phyloP scores from a whole-genome alignment of 495 filamentous ascomycete genomes.

The Penicillium lagena region DNA sequence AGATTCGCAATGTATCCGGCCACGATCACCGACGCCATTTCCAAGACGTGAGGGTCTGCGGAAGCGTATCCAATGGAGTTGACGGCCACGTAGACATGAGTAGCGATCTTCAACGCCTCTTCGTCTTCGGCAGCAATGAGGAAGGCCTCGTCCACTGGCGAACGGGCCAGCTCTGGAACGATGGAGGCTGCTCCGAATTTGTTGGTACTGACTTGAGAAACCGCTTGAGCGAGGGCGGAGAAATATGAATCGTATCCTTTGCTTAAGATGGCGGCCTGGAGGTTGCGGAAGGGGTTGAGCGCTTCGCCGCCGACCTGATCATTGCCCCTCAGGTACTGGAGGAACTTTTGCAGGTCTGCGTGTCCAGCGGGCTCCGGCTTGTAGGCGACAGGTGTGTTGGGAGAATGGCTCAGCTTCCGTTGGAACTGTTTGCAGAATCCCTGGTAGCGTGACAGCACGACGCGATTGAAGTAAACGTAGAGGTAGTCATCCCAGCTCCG shows the following conservation, averaged over 20 bases:
- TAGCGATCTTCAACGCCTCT: slow-evolving; percentile 35
- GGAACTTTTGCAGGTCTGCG: slow-evolving; percentile 31
- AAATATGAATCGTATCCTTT: slow-evolving; percentile 36
- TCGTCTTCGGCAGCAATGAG: slow-evolving; percentile 33
- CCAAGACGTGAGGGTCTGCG: slow-evolving; percentile 23
- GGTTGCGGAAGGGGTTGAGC: slow-evolving; percentile 38
- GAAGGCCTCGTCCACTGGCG: slow-evolving; percentile 26
- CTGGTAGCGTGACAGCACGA: slow-evolving; percentile 53
- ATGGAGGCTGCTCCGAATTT: slow-evolving; percentile 14
- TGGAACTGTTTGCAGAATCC: slow-evolving; percentile 40
- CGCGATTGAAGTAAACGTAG: slow-evolving; percentile 82
- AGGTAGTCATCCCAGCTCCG: slow-evolving; percentile 81
- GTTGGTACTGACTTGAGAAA: slow-evolving; percentile 25
- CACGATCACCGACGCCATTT: slow-evolving; percentile 44
- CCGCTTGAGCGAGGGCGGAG: slow-evolving; percentile 27
- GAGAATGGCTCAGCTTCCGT: slow-evolving; percentile 33
- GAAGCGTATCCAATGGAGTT: slow-evolving; percentile 29
- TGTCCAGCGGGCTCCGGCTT: slow-evolving; percentile 34
- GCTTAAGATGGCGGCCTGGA: slow-evolving; percentile 41
- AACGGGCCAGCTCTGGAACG: slow-evolving; percentile 24
- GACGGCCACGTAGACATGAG: slow-evolving; percentile 46
- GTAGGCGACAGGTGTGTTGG: slow-evolving; percentile 25
- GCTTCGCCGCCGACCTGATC: slow-evolving; percentile 31
- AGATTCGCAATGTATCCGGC: slow-evolving; percentile 74
- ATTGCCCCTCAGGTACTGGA: slow-evolving; percentile 29